Evolutionary conservation across 257 asterid genomes (phyloP), one percentile per base, ranked within the genome.

Genomic region (Ilex aquifolium): DNA sequence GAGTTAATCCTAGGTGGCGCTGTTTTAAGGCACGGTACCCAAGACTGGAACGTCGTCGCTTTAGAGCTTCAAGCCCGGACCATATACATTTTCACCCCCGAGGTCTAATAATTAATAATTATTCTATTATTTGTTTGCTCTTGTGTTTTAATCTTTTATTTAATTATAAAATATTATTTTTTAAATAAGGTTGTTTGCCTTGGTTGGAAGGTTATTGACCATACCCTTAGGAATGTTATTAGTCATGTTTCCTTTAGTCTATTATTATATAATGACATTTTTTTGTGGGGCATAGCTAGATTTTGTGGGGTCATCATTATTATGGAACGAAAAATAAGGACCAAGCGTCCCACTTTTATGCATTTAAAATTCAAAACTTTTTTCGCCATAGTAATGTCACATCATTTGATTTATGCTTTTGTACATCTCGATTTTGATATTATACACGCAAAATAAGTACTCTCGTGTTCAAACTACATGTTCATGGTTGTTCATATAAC

Each of bases 1-100:
- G 97, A 90, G 77, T 86, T 90, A 13, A 64, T 90, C 63, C 71
- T 87, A 5, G 96, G 92, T 10, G 87, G 95, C 49, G 97, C 97
- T 4, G 96, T 90, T 6, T 65, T 76, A 30, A 61, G 86, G 67
- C 79, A 80, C 81, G 96, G 96, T 56, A 69, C 78, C 2, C 51
- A 44, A 31, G 85, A 80, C 57, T 88, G 96, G 96, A 75, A 82
- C 85, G 83, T 65, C 90, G 90, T 88, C 85, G 91, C 91, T 52
- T 78, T 80, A 74, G 92, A 83, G 85, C 82, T 88, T 30, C 88
- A 76, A n/a, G 60, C 85, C 46, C 88, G 96, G 59, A 72, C 90
- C 48, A 60, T 76, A 64, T 65, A 27, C 69, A 57, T 64, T 60
- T 82, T 85, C 72, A 88, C 95, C 40, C 82, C 91, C 4, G 76